A percentile compares a stretch with the other conserved stretches of the same genome.
phyloP scores from a whole-genome alignment of 2,329 filamentous ascomycete genomes.

The Aspergillus sp. region DNA sequence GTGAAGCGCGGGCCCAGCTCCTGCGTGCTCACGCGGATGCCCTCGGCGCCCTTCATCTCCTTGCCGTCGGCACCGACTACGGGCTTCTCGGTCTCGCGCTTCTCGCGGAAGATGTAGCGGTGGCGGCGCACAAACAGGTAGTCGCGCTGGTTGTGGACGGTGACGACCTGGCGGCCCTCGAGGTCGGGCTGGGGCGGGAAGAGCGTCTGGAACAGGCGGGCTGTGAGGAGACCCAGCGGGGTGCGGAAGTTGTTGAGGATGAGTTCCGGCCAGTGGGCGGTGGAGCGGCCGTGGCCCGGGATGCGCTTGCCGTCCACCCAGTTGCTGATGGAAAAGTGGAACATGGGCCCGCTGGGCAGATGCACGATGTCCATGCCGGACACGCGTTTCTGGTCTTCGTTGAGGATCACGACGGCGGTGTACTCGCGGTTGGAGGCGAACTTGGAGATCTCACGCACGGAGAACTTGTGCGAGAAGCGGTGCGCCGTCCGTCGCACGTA shows the following conservation, averaged over 20 bases:
- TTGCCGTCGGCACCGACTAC: conserved; percentile 79
- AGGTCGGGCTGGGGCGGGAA: conserved; percentile 82
- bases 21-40: conserved; percentile 81
- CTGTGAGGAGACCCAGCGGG: conserved; percentile 81
- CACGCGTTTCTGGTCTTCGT: conserved; percentile 84
- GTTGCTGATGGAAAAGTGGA: conserved; percentile 87
- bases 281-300: conserved; percentile 85
- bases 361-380: conserved; percentile 80
- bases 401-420: conserved; percentile 78
- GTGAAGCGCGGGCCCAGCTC: conserved; percentile 83
- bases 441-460: conserved; percentile 80
- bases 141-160: conserved; percentile 90
- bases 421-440: conserved; percentile 81
- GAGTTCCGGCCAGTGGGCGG: conserved; percentile 85
- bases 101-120: conserved; percentile 89
- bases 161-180: conserved; percentile 83
- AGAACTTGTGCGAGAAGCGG: conserved; percentile 85
- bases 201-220: conserved; percentile 75
- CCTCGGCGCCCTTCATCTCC: conserved; percentile 78
- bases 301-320: conserved; percentile 87
- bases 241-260: conserved; percentile 94
- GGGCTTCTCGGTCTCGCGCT: conserved; percentile 79
- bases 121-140: conserved; percentile 92
- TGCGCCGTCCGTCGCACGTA: conserved; percentile 87
- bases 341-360: conserved; percentile 80